phyloP scores from a whole-genome alignment of 2,329 filamentous ascomycete species.

The Cryphonectria naterciae region DNA sequence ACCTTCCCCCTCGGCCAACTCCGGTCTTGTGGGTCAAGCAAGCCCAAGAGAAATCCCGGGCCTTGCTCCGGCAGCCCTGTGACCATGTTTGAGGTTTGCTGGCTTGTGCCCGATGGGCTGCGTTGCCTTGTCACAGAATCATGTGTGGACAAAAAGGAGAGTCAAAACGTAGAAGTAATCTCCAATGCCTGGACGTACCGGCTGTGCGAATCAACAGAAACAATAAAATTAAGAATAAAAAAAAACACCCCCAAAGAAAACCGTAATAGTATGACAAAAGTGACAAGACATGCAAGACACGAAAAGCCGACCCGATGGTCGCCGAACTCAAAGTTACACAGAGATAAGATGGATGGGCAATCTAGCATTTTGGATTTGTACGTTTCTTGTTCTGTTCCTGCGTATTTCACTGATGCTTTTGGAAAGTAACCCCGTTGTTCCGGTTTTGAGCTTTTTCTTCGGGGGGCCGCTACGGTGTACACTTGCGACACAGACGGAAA shows the following conservation, averaged over 20 bases:
- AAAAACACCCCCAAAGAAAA: too few relatives aligned
- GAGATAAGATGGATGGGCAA: not conserved
- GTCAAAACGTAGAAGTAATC: not conserved
- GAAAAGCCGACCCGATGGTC: not conserved
- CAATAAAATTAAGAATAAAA: too few relatives aligned
- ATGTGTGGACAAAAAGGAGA: not conserved
- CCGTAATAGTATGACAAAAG: not conserved
- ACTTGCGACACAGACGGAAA: constrained; percentile 7
- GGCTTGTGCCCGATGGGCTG: not conserved
- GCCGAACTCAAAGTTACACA: not conserved
- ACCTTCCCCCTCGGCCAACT: not conserved
- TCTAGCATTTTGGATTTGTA: not conserved
- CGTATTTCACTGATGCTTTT: not conserved
- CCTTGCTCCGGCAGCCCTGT: not conserved
- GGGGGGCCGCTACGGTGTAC: not conserved
- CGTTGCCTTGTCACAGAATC: not conserved
- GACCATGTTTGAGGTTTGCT: not conserved
- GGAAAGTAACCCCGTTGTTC: not conserved
- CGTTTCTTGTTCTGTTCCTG: not conserved
- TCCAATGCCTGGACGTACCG: too few relatives aligned
- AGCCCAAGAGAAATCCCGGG: not conserved
- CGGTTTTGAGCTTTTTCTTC: not conserved
- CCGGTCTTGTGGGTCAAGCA: not conserved
- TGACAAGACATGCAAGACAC: not conserved
- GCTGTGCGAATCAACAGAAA: not conserved